These are phyloP conservation scores for Pistacia vera DNA, from an alignment of 345 rosid species.

Conservation along the genomic window DNA sequence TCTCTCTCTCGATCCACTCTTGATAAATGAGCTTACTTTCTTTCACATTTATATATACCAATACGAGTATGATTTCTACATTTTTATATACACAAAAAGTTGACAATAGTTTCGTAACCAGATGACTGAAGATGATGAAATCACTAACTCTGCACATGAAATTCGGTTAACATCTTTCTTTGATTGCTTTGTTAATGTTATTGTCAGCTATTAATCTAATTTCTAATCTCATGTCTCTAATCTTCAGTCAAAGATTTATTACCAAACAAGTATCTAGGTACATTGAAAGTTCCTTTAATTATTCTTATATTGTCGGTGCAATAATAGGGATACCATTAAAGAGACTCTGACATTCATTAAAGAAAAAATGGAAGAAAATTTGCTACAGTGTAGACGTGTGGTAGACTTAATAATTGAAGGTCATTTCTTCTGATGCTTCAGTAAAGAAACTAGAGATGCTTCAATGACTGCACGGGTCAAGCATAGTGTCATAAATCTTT, in stretches of 20 bases:
- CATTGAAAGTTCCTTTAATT: neutral
- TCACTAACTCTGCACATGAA: too few relatives aligned
- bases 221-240: too few relatives aligned
- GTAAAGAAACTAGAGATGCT: neutral
- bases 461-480: neutral
- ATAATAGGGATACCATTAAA: slow-evolving; percentile 1
- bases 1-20: slow-evolving; percentile 41
- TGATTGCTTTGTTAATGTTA: neutral
- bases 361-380: neutral
- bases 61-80: slow-evolving; percentile 13
- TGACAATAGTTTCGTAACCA: slow-evolving; percentile 8
- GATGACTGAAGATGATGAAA: neutral
- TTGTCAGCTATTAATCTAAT: slow-evolving; percentile 9
- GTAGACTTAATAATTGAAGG: neutral
- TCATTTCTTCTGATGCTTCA: neutral
- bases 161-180: neutral
- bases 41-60: slow-evolving; percentile 11
- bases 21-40: slow-evolving; percentile 39
- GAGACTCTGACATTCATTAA: neutral
- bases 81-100: slow-evolving; percentile 21
- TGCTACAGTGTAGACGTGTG: neutral
- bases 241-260: slow-evolving; percentile 23
- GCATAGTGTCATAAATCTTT: neutral
- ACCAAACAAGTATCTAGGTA: neutral
- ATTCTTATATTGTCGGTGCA: slow-evolving; percentile 1